Conservation (phyloP, 345 rosid species). For the Triadica sebifera region DNA sequence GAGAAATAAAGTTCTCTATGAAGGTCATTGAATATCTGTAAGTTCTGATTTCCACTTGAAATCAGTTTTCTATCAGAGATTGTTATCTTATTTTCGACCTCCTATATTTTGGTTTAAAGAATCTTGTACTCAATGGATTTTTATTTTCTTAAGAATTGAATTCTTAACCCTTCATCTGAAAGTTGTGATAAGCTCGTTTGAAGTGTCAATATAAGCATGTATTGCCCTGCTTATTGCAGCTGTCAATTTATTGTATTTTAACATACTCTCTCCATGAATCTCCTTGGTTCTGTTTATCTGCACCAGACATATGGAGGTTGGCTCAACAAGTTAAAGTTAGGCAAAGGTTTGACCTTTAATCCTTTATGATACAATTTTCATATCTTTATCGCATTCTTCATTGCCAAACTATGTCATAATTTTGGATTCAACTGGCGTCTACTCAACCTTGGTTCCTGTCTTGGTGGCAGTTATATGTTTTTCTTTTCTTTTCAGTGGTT, state of each 20-base stretch:
- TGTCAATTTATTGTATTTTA: not conserved
- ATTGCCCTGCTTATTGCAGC: not conserved
- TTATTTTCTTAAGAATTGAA: not conserved
- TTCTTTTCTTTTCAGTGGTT: not conserved
- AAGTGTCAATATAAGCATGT: not conserved
- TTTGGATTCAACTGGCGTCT: not conserved
- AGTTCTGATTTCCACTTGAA: not conserved
- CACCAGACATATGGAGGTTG: constrained; percentile 70
- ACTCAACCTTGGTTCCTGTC: not conserved
- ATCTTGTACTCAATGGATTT: not conserved
- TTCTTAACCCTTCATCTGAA: not conserved
- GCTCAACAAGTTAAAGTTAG: constrained; percentile 84
- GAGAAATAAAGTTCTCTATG: not conserved
- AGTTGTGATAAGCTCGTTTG: not conserved
- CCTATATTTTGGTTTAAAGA: not conserved
- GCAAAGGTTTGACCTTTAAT: constrained; percentile 67
- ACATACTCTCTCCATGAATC: not conserved
- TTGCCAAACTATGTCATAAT: not conserved
- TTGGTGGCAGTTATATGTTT: not conserved
- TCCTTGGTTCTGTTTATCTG: constrained; percentile 12
- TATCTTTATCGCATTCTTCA: not conserved
- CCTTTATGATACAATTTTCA: not conserved
- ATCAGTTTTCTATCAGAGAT: not conserved
- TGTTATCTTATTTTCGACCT: not conserved
- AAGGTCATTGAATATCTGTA: not conserved